Base-by-base conservation (phyloP, 2,329 filamentous ascomycete species). In the Hymenoscyphus scutula region DNA sequence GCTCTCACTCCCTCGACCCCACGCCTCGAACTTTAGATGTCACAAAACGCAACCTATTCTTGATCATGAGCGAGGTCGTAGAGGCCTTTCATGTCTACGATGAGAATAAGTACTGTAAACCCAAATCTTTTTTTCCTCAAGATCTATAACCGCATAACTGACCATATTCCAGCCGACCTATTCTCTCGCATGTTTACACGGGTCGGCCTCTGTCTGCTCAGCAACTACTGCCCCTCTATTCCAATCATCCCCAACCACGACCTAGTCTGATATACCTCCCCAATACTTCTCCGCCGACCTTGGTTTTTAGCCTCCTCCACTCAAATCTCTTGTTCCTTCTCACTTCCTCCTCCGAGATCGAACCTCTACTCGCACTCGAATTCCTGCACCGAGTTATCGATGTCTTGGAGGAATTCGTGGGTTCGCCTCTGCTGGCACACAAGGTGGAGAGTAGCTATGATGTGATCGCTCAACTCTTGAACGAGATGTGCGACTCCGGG, bases 1-100 rank as follows among this genome's bases (percentile, higher is more conserved):
- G 45, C 45, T 51, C 41, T 23, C 41, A 13, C 17, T 51, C 53
- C 27, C 53, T 32, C 53, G n/a, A 32, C 51, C 38, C 34, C 58
- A 30, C 54, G 30, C 54, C 19, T 15, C 10, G 29, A 38, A 15
- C 54, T 56, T 55, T 29, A 37, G 30, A 23, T 34, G 54, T 19
- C 54, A 34, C 19, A 29, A 56, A 38, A 23, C 10, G 25, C 54
- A 56, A 17, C 30, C 54, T 17, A 32, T 17, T 19, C 51, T 56
- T 62, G 61, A 87, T 77, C 75, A 94, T 93, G 90, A 91, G 85
- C 80, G 87, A 91, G 79, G 87, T 90, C 74, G 90, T 99, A 74
- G 94, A 98, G 82, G 95, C 94, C 75, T 83, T 99, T 73, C 94
- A 98, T 81, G 92, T 99, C 76, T 97, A 90, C 77, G 93, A 98